These are phyloP conservation scores for Plasmodium billcollinsi DNA, from an alignment of 169 alveolate species.

Conservation along the genomic window DNA sequence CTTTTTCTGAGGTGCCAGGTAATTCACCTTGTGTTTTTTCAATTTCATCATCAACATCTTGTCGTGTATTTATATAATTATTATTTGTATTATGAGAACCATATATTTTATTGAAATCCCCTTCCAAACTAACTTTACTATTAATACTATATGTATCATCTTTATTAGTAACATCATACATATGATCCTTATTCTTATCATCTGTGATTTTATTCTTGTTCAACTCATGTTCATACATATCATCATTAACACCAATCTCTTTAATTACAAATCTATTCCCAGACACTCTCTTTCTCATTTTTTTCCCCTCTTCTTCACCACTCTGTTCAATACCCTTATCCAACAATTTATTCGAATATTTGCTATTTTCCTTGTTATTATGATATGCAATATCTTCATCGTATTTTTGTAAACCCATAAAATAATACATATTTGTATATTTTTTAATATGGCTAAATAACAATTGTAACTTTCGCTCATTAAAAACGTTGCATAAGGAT, in stretches of 20 bases:
- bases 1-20: neutral
- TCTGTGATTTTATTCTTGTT: neutral
- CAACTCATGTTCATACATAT: neutral
- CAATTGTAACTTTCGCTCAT: slow-evolving; percentile 64
- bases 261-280: neutral
- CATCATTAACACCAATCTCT: neutral
- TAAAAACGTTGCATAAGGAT: slow-evolving; percentile 64
- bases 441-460: slow-evolving; percentile 53
- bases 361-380: neutral
- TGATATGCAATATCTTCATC: slow-evolving; percentile 1
- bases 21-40: neutral
- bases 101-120: too few relatives aligned
- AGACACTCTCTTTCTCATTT: neutral
- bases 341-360: neutral
- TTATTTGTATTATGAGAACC: neutral
- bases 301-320: neutral
- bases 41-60: neutral
- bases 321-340: neutral
- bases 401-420: neutral
- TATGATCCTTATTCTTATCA: neutral
- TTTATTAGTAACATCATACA: too few relatives aligned
- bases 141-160: too few relatives aligned
- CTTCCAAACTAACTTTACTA: too few relatives aligned
- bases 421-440: slow-evolving; percentile 75
- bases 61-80: neutral